Conservation (phyloP, 2,329 filamentous ascomycete species). For the Diatrype stigma region DNA sequence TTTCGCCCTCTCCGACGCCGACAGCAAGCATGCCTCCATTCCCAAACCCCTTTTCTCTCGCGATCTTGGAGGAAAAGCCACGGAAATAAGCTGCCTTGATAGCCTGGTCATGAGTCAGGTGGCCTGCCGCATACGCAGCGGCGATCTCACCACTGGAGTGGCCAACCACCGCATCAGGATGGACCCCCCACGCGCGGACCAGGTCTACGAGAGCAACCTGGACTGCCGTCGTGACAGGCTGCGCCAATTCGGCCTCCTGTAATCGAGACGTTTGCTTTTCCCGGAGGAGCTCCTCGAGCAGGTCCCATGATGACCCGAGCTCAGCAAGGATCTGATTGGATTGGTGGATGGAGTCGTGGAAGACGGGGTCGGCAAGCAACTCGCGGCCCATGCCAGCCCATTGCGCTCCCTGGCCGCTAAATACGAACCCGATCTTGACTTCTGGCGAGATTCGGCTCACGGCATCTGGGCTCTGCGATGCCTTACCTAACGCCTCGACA, state of each 20-base stretch:
- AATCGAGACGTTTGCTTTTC: slow-evolving; percentile 18
- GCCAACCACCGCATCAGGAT: slow-evolving; percentile 1
- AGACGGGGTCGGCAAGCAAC: slow-evolving; percentile 15
- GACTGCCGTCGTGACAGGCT: slow-evolving; percentile 3
- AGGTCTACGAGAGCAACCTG: slow-evolving; percentile 6
- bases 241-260: slow-evolving; percentile 1
- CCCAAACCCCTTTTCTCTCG: not conserved
- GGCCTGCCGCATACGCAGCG: slow-evolving; percentile 5
- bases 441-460: not conserved
- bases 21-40: slow-evolving; percentile 22
- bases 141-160: slow-evolving; percentile 8
- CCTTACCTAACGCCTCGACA: not conserved
- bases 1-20: slow-evolving; percentile 9
- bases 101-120: not conserved
- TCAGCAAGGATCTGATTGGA: slow-evolving; percentile 3
- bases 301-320: not conserved
- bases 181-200: not conserved
- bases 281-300: slow-evolving; percentile 9
- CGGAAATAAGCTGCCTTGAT: slow-evolving; percentile 3
- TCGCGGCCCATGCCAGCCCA: slow-evolving; percentile 17
- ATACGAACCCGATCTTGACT: slow-evolving; percentile 13
- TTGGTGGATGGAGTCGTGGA: slow-evolving; percentile 4
- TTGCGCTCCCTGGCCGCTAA: slow-evolving; percentile 26
- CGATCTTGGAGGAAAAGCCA: slow-evolving; percentile 1
- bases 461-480: not conserved